Evolutionary conservation across 768 basidiomycete species (phyloP), one percentile per base, ranked within the genome.

Genomic region (Mycena maculata): DNA sequence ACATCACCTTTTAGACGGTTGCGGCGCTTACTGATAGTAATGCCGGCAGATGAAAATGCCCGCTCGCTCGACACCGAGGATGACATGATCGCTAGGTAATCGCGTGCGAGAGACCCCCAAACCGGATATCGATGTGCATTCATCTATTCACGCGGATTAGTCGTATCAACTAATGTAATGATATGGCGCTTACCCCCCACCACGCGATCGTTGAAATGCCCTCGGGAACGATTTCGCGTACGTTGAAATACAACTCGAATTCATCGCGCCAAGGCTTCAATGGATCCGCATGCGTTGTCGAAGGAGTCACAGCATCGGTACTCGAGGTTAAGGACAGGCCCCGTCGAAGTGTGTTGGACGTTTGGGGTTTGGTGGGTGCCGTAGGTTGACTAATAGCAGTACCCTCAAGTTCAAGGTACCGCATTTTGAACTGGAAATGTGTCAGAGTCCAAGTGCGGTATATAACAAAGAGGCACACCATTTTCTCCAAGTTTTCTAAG

Each of bases 71-170:
- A 63, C 4, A 62, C 60, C 1, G 77, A 79, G 0, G 78, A 78
- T 11, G 78, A 77, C 80, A 82, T 81, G 27, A 84, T 75, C 1
- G 81, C 60, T 3, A 83, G 74, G 41, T 79, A 78, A 60, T 83
- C 80, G 4, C 71, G 57, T 13, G 82, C 79, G 2, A 83, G 72
- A 0, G 78, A 79, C 0, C 74, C 77, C 81, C 79, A 82, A 0
- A 74, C 72, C 5, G 77, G 80, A 65, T 77, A 79, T 3, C 72
- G 63, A 6, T 39, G 4, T 39, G 53, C 53, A 25, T 55, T 55
- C 22, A 39, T 4, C 53, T 55, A 39, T 52, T n/a, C 22, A 31
- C 10, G 16, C 22, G n/a, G 12, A 25, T 22, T 4, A 39, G 2
- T n/a, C 2, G 20, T 42, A 23, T 28, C 20, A 41, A 28, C 11